Evolutionary conservation across 768 basidiomycete genomes (phyloP).

Genomic region (Hemileccinum impolitum): DNA sequence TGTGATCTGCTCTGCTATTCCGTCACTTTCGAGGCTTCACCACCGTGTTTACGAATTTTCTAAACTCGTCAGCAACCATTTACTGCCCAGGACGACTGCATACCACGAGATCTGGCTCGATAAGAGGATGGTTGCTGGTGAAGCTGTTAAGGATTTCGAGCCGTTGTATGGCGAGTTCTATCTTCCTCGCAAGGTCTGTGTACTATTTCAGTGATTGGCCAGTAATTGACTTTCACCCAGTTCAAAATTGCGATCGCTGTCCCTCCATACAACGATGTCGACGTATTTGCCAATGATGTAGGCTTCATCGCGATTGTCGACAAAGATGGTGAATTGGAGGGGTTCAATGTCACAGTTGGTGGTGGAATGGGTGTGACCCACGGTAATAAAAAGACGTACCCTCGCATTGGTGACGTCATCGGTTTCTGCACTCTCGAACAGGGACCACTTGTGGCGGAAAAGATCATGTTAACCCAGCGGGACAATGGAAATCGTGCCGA

Average conservation of each 20-base stretch:
- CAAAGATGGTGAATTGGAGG: constrained; percentile 69
- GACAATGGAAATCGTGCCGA: constrained; percentile 95
- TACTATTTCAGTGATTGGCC: neutral
- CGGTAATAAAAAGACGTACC: constrained; percentile 98
- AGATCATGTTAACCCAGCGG: constrained; percentile 88
- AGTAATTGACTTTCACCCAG: constrained; percentile 36
- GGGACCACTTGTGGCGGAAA: constrained; percentile 83
- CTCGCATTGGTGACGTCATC: constrained; percentile 79
- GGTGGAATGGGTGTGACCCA: constrained; percentile 99
- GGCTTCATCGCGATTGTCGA: constrained; percentile 95
- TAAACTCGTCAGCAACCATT: constrained; percentile 76
- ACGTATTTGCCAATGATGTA: constrained; percentile 92
- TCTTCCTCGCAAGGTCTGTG: constrained; percentile 83
- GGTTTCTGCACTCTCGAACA: constrained; percentile 93
- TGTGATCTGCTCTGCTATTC: constrained; percentile 89
- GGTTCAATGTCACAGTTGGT: constrained; percentile 92
- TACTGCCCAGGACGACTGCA: constrained; percentile 87
- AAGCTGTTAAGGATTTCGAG: constrained; percentile 91
- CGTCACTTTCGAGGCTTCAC: constrained; percentile 85
- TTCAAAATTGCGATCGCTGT: constrained; percentile 98
- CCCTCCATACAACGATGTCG: constrained; percentile 94
- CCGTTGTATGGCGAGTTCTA: constrained; percentile 98
- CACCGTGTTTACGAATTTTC: constrained; percentile 79
- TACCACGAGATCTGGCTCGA: constrained; percentile 99
- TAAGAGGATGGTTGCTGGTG: constrained; percentile 93